Conservation (phyloP, 106 monocot species). For the Posidonia australis region DNA sequence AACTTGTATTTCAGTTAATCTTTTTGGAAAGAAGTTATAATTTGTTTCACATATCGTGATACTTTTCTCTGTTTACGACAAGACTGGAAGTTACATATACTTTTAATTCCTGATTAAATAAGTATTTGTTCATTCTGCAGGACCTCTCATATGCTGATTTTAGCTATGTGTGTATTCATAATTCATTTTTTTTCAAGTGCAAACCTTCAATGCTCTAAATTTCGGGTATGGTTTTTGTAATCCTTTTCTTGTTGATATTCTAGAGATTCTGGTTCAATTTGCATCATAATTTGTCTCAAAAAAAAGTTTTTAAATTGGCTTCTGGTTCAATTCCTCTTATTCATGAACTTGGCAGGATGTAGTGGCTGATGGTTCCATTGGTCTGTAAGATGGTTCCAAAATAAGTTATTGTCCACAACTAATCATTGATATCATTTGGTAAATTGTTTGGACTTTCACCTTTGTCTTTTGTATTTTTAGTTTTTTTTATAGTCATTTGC, state of each 20-base stretch:
- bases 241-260: background rate
- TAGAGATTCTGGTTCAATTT: background rate
- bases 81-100: too few relatives aligned
- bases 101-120: background rate
- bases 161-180: slow-evolving; percentile 58
- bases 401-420: too few relatives aligned
- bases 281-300: background rate
- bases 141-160: slow-evolving; percentile 83
- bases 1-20: background rate
- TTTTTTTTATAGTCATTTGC: background rate
- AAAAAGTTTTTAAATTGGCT: background rate
- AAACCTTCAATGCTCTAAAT: slow-evolving; percentile 73
- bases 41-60: background rate
- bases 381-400: too few relatives aligned
- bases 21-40: background rate
- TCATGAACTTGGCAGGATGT: too few relatives aligned
- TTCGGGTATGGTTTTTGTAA: slow-evolving; percentile 40
- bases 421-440: too few relatives aligned
- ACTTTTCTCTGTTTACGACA: background rate
- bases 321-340: too few relatives aligned
- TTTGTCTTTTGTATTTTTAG: background rate
- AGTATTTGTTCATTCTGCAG: slow-evolving; percentile 27
- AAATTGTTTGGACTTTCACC: too few relatives aligned
- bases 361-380: too few relatives aligned
- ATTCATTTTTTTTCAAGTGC: slow-evolving; percentile 64